phyloP scores from a whole-genome alignment of 768 basidiomycete species.

The Astraeus odoratus region DNA sequence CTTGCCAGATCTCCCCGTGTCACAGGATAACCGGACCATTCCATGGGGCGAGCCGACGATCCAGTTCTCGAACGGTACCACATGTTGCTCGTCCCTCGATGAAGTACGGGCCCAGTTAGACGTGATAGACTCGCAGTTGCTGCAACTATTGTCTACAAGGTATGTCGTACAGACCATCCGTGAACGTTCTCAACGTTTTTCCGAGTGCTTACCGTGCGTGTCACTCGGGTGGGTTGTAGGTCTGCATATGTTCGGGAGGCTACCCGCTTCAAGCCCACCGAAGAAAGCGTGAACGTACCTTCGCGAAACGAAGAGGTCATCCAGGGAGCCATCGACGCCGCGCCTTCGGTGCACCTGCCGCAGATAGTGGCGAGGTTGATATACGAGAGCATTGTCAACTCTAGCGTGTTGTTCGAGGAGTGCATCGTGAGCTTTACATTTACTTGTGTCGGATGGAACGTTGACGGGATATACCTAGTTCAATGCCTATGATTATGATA shows the following conservation, averaged over 20 bases:
- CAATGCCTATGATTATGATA: conserved; percentile 5
- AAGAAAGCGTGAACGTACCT: conserved; percentile 7
- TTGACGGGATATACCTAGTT: conserved; percentile 6
- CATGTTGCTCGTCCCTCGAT: conserved; percentile 19
- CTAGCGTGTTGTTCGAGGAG: conserved; percentile 18
- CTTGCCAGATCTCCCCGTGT: conserved; percentile 9
- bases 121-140: conserved; percentile 12
- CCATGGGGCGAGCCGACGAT: conserved; percentile 21
- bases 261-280: conserved; percentile 19
- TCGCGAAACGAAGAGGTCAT: conserved; percentile 15
- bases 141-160: conserved; percentile 17
- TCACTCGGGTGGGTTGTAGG: conserved; percentile 4
- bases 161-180: background rate
- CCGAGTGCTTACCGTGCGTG: too few relatives aligned
- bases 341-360: conserved; percentile 14
- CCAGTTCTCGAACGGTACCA: conserved; percentile 14
- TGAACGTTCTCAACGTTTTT: background rate
- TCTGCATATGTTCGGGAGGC: conserved; percentile 20
- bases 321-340: conserved; percentile 13
- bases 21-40: conserved; percentile 12
- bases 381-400: conserved; percentile 14
- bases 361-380: conserved; percentile 16
- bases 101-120: conserved; percentile 14
- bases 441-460: background rate
- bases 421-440: conserved; percentile 13